phyloP scores from a whole-genome alignment of 176 grass and related monocot genomes.

The Saccharum officinarum region DNA sequence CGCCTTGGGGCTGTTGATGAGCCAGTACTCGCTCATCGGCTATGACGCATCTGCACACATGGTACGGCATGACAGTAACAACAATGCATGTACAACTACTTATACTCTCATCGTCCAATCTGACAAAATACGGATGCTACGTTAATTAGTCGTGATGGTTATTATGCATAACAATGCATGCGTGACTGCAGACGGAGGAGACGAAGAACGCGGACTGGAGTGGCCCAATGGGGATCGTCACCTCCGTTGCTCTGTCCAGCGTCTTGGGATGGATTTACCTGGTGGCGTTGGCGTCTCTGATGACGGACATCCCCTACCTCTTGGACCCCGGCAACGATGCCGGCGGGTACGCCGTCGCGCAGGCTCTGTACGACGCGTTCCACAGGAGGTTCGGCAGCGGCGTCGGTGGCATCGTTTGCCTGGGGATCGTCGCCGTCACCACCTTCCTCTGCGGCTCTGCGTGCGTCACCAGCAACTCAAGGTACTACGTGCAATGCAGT shows the following conservation, averaged over 20 bases:
- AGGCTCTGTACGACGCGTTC: slow-evolving; percentile 53
- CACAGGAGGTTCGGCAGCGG: slow-evolving; percentile 55
- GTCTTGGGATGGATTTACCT: slow-evolving; percentile 60
- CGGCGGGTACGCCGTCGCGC: slow-evolving; percentile 70
- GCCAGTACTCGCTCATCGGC: slow-evolving; percentile 68
- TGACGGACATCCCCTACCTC: slow-evolving; percentile 59
- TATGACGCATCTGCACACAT: slow-evolving; percentile 81
- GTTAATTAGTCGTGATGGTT: too few species aligned
- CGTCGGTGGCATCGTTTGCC: slow-evolving; percentile 49
- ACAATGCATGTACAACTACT: too few species aligned
- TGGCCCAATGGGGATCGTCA: slow-evolving; percentile 64
- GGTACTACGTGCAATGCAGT: slow-evolving; percentile 7
- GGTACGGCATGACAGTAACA: slow-evolving; percentile 4
- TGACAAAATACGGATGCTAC: too few species aligned
- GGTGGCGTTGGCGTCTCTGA: slow-evolving; percentile 49
- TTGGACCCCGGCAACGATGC: slow-evolving; percentile 55
- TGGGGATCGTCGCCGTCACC: slow-evolving; percentile 53
- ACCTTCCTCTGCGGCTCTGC: slow-evolving; percentile 53
- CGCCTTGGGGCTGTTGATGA: slow-evolving; percentile 62
- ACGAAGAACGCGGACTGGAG: slow-evolving; percentile 72
- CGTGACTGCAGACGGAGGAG: slow-evolving; percentile 61
- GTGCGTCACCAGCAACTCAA: slow-evolving; percentile 64
- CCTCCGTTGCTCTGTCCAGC: slow-evolving; percentile 48
- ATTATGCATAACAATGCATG: not conserved
- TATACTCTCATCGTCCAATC: too few species aligned